phyloP scores from a whole-genome alignment of 441 rosid species.

The Flueggea neowawraea region DNA sequence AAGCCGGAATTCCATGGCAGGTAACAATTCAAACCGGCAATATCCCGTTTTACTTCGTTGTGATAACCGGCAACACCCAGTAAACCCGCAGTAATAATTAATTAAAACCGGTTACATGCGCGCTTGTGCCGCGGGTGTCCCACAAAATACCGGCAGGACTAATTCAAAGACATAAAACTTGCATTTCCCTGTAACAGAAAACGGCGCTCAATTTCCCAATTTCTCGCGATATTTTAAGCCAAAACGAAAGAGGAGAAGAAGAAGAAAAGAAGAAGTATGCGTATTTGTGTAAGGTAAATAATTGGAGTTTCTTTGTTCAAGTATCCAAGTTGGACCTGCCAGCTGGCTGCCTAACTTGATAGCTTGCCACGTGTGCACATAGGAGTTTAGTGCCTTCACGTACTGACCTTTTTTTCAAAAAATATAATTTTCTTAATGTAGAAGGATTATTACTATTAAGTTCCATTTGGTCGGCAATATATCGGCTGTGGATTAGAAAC shows the following conservation, averaged over 20 bases:
- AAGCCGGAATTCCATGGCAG: background rate
- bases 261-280: background rate
- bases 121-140: slow-evolving; percentile 55
- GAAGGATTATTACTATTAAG: too few species aligned
- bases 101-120: slow-evolving; percentile 24
- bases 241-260: slow-evolving; percentile 6
- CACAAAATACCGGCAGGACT: slow-evolving; percentile 44
- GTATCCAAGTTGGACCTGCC: slow-evolving; percentile 42
- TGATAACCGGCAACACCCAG: slow-evolving; percentile 40
- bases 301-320: slow-evolving; percentile 29
- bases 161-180: slow-evolving; percentile 21
- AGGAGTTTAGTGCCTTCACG: slow-evolving; percentile 61
- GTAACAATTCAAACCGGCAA: slow-evolving; percentile 20
- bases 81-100: slow-evolving; percentile 32
- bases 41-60: slow-evolving; percentile 21
- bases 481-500: background rate
- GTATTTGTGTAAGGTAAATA: slow-evolving; percentile 29
- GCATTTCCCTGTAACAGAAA: slow-evolving; percentile 37
- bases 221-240: slow-evolving; percentile 28
- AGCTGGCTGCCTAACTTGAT: slow-evolving; percentile 49
- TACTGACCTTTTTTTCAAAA: slow-evolving; percentile 12
- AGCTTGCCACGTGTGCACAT: slow-evolving; percentile 53
- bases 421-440: too few species aligned
- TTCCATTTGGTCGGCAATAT: slow-evolving; percentile 12
- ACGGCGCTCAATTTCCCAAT: slow-evolving; percentile 31